These are phyloP conservation scores for Fusarium sp. DNA, from an alignment of 2,329 filamentous ascomycete genomes.

Conservation along the genomic window DNA sequence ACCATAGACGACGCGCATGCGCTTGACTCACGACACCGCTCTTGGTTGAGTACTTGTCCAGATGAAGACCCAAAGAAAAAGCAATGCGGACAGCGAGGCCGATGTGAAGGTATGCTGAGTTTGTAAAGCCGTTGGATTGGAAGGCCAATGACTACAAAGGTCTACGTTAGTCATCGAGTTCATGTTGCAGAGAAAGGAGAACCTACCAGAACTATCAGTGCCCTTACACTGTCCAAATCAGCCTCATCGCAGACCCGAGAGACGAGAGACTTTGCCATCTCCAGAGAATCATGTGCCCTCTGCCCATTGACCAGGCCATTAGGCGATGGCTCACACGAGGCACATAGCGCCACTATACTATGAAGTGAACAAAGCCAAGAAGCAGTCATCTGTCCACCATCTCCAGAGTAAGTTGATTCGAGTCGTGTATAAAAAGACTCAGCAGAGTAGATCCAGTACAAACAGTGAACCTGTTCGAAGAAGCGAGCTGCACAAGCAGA, in stretches of 20 bases:
- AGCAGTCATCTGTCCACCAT: rapidly evolving
- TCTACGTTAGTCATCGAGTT: too few species aligned
- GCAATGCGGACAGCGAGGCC: not conserved
- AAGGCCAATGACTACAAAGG: not conserved
- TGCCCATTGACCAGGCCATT: rapidly evolving
- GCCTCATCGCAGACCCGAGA: not conserved
- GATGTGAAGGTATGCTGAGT: not conserved
- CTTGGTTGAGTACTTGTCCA: not conserved
- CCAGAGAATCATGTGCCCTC: rapidly evolving
- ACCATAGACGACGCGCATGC: rapidly evolving
- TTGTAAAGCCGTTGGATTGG: not conserved
- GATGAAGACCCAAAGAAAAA: not conserved
- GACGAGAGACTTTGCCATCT: not conserved
- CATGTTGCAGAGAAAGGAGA: too few species aligned
- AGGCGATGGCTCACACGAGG: rapidly evolving
- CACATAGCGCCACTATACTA: not conserved
- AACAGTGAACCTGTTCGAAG: not conserved
- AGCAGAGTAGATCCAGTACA: not conserved
- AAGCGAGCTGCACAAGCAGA: not conserved
- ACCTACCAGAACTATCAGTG: not conserved
- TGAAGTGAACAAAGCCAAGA: not conserved
- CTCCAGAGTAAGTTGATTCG: rapidly evolving
- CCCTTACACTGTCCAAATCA: not conserved
- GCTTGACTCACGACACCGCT: not conserved
- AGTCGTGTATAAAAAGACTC: not conserved